Base-by-base conservation (phyloP, 1,139 yeast species). In the Candida sp. region DNA sequence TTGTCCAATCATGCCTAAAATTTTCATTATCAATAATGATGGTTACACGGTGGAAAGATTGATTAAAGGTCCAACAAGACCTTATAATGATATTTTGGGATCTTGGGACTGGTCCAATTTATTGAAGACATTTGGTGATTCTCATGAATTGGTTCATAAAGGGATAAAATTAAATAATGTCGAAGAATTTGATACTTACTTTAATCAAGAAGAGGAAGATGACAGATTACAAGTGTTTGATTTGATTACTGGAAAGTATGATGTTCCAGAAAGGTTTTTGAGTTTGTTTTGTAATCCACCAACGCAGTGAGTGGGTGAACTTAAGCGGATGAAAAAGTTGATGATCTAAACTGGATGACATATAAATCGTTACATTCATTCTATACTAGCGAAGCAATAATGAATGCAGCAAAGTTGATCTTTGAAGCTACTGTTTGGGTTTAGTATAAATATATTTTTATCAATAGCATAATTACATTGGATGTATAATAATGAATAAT, bases 21-120 rank as follows among this genome's bases (percentile, higher is more conserved):
- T 90, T 25, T 72, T 87, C 51, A 61, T 89, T 45, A 69, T 88
- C 63, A 90, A 89, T 66, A 90, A 90, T 62, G 78, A 79, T 45
- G 97, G 97, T 0, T 90, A 89, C 65, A 84, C 95, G 1, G 87
- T 89, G 44, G 97, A 90, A 66, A 79, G 97, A 54, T 79, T 84
- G 29, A 86, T 89, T 46, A 77, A 82, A 61, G 97, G 97, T 1
- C 84, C 89, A 27, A 73, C 80, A 12, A 80, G 88, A 57, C 65
- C 76, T 2, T 89, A 89, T 61, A 89, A 89, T 58, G 96, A 89
- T 56, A 84, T 88, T 47, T 81, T 84, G 58, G 83, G 86, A 35
- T 58, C 68, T 46, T 89, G 96, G 96, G 70, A 84, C 49, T 89
- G 95, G 95, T 75, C 83, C 4, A 64, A 76, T 44, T 62, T 88